These are phyloP conservation scores for Gaillardinia entomophila DNA, from an alignment of 805 yeast species.

Conservation along the genomic window DNA sequence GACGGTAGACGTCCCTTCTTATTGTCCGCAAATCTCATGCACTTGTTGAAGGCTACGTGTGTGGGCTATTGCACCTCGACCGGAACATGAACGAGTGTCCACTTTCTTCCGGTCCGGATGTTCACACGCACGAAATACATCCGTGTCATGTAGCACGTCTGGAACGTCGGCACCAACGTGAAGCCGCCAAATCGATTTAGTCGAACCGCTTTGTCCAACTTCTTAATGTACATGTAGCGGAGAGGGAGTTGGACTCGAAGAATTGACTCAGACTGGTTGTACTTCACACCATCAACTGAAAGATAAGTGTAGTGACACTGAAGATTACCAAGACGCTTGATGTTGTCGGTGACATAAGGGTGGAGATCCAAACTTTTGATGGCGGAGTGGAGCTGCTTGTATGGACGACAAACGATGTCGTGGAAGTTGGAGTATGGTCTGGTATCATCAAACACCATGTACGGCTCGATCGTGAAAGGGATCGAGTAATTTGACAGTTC, in stretches of 20 bases:
- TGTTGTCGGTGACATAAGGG: neutral
- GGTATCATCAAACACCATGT: neutral
- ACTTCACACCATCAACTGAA: neutral
- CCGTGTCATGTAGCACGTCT: slow-evolving; percentile 30
- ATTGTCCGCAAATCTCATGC: no score
- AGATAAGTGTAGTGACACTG: neutral
- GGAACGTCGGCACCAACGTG: slow-evolving; percentile 36
- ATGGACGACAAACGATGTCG: neutral
- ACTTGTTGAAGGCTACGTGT: no score
- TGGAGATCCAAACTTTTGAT: neutral
- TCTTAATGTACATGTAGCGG: neutral
- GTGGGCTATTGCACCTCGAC: no score
- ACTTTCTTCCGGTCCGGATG: no score
- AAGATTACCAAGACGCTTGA: neutral
- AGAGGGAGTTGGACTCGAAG: neutral
- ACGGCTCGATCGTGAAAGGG: neutral
- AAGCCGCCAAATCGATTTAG: slow-evolving; percentile 17
- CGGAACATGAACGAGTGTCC: no score
- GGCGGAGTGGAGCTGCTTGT: neutral
- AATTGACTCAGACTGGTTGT: neutral
- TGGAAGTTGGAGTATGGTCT: neutral
- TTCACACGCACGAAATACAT: slow-evolving; percentile 28
- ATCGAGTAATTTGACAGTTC: neutral
- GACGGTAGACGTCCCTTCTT: no score
- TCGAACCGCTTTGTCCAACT: neutral